Conservation (phyloP, 164 flowering plant species). For the Malania oleifera region DNA sequence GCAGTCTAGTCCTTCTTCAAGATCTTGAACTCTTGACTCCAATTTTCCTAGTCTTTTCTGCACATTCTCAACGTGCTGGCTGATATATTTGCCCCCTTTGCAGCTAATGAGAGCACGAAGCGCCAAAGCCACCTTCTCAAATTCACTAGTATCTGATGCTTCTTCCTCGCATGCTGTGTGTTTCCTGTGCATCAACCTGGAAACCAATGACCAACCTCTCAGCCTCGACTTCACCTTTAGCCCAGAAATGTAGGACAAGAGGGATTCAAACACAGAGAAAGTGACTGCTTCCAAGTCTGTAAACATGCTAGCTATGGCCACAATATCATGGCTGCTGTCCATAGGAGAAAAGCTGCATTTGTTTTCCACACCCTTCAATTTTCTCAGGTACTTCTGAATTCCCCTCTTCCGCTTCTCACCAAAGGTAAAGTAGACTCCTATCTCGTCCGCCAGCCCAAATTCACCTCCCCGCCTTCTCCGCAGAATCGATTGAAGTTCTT, state of each 20-base stretch:
- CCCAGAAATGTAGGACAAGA: constrained; percentile 9
- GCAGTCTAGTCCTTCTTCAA: constrained; percentile 29
- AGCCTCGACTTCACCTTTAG: constrained; percentile 1
- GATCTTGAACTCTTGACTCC: constrained; percentile 20
- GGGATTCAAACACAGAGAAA: constrained; percentile 13
- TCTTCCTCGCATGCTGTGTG: constrained; percentile 6
- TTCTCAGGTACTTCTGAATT: constrained; percentile 18
- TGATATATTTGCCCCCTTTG: constrained; percentile 12
- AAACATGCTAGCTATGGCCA: constrained; percentile 1
- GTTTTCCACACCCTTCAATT: constrained; percentile 12
- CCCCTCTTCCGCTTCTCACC: constrained; percentile 26
- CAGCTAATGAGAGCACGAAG: constrained; percentile 5
- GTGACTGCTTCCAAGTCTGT: constrained; percentile 1
- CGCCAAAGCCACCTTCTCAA: constrained; percentile 22
- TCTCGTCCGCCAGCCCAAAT: constrained; percentile 13
- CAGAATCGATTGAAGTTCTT: constrained; percentile 29
- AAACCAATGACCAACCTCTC: constrained; percentile 20
- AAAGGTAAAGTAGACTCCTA: constrained; percentile 20
- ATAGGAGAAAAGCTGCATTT: neutral
- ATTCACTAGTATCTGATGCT: constrained; percentile 5
- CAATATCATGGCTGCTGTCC: neutral
- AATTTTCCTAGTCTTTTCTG: constrained; percentile 14
- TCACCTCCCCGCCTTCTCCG: constrained; percentile 26
- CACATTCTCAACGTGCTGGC: constrained; percentile 9
- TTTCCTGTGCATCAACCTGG: constrained; percentile 20